These are phyloP conservation scores for Lepiota venenata DNA, from an alignment of 768 basidiomycete genomes.

Conservation along the genomic window DNA sequence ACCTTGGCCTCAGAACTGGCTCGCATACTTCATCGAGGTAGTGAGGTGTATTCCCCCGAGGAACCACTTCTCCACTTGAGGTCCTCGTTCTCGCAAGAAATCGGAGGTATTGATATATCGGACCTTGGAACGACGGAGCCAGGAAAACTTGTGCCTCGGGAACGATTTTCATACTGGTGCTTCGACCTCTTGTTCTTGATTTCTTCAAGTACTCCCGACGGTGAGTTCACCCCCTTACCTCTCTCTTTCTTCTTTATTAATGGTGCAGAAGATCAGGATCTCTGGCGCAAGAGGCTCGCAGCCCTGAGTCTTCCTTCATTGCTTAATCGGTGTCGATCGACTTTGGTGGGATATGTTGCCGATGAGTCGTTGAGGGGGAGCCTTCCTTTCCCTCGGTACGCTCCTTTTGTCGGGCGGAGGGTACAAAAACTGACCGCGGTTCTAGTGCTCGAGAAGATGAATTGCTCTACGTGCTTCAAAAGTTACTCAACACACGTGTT, in stretches of 20 bases:
- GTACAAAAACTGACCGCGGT: neutral
- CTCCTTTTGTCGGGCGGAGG: neutral
- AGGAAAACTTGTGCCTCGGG: slow-evolving; percentile 59
- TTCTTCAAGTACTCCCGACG: slow-evolving; percentile 64
- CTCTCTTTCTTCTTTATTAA: neutral
- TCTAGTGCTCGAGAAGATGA: slow-evolving; percentile 85
- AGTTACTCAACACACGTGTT: slow-evolving; percentile 68
- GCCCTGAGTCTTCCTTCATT: slow-evolving; percentile 69
- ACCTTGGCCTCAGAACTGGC: slow-evolving; percentile 64
- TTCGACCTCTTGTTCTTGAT: slow-evolving; percentile 83
- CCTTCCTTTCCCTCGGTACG: slow-evolving; percentile 82
- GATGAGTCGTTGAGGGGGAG: slow-evolving; percentile 84
- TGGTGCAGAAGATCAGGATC: slow-evolving; percentile 51
- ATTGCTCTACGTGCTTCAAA: slow-evolving; percentile 76
- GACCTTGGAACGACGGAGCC: slow-evolving; percentile 59
- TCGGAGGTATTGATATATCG: slow-evolving; percentile 29
- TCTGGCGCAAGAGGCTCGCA: slow-evolving; percentile 63
- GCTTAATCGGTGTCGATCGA: slow-evolving; percentile 69
- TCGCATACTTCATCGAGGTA: slow-evolving; percentile 70
- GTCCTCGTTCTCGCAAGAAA: slow-evolving; percentile 10
- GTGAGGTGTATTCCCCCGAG: slow-evolving; percentile 51
- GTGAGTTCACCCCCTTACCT: slow-evolving; percentile 29
- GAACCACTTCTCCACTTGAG: slow-evolving; percentile 14
- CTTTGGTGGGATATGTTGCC: slow-evolving; percentile 72
- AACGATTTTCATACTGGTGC: slow-evolving; percentile 92